These are phyloP conservation scores for Echium plantagineum DNA, from an alignment of 257 asterid genomes.

Conservation along the genomic window DNA sequence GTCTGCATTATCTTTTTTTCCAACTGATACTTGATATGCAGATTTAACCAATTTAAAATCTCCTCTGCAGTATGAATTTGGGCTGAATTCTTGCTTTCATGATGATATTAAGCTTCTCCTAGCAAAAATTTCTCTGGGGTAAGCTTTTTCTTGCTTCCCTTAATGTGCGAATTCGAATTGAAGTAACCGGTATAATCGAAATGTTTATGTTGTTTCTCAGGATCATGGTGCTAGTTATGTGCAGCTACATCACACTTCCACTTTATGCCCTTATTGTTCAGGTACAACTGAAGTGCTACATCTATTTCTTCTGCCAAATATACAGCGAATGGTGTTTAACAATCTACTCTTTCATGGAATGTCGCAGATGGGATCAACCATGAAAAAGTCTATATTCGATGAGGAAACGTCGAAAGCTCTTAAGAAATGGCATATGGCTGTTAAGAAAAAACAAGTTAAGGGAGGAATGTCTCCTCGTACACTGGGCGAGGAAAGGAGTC, in stretches of 20 bases:
- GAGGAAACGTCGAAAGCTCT: conserved; percentile 90
- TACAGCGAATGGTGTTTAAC: background rate
- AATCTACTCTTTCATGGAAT: background rate
- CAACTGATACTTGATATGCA: no score
- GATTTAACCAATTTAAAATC: background rate
- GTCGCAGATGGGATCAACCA: conserved; percentile 82
- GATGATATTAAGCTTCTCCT: conserved; percentile 34
- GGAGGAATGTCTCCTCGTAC: conserved; percentile 11
- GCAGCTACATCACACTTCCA: conserved; percentile 92
- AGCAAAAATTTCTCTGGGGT: conserved; percentile 66
- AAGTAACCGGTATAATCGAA: background rate
- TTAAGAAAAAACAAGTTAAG: conserved; percentile 33
- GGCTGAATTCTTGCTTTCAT: conserved; percentile 64
- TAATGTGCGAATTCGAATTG: background rate
- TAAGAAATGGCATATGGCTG: conserved; percentile 71
- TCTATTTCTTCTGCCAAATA: background rate
- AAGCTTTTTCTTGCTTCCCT: conserved; percentile 4
- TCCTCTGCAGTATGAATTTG: conserved; percentile 59
- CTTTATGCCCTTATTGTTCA: conserved; percentile 77
- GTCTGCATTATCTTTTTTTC: background rate
- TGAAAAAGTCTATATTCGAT: conserved; percentile 79
- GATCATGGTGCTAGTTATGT: conserved; percentile 48
- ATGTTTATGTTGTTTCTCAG: conserved; percentile 23
- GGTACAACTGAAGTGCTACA: conserved; percentile 25
- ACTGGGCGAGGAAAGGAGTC: conserved; percentile 26